Evolutionary conservation across 202 grass and related monocot genomes (phyloP).

Genomic region (Hordeum pubiflorum): DNA sequence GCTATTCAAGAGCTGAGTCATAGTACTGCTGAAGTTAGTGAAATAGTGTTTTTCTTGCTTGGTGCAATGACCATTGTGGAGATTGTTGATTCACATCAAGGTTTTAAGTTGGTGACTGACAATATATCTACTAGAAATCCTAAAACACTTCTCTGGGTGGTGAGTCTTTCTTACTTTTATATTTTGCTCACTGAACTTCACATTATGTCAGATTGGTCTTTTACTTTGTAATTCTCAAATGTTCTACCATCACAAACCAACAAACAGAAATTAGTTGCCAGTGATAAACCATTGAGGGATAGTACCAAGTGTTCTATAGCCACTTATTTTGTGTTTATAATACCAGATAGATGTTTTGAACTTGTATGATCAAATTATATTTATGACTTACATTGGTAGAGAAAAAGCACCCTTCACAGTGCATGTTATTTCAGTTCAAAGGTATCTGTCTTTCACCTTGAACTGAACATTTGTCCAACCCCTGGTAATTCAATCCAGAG

Average conservation of each 20-base stretch:
- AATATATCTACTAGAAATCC: conserved; percentile 88
- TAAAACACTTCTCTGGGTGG: conserved; percentile 91
- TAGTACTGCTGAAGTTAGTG: conserved; percentile 79
- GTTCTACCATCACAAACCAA: conserved; percentile 1
- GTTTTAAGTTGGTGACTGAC: conserved; percentile 97
- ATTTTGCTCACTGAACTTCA: neutral
- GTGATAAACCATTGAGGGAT: neutral
- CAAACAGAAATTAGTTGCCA: neutral
- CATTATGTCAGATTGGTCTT: neutral
- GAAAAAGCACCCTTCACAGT: neutral
- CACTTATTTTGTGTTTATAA: neutral
- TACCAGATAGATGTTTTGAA: neutral
- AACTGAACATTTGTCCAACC: neutral
- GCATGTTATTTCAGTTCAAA: neutral
- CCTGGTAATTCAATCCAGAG: neutral
- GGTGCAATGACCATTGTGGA: conserved; percentile 98
- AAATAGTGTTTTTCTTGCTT: conserved; percentile 98
- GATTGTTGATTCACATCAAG: conserved; percentile 98
- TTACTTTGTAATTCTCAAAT: neutral
- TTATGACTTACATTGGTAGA: neutral
- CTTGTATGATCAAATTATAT: conserved; percentile 2
- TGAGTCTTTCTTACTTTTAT: conserved; percentile 29
- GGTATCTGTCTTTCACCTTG: neutral
- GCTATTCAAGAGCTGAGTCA: conserved; percentile 77
- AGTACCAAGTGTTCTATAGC: neutral